phyloP scores from a whole-genome alignment of 2,329 filamentous ascomycete genomes.

The Neurospora crassa region DNA sequence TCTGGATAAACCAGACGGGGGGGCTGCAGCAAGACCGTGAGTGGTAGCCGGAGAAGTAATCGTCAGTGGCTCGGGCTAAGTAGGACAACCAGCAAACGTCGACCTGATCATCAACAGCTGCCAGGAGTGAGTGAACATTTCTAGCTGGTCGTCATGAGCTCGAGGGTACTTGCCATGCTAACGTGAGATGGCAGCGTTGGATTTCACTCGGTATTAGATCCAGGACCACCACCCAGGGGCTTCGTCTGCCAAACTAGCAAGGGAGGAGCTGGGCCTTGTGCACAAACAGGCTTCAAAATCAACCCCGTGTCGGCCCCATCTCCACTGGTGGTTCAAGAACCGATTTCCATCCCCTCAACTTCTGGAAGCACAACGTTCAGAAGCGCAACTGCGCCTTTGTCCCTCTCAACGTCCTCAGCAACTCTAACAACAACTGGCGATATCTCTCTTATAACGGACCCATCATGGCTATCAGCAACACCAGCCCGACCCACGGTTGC shows the following conservation, averaged over 20 bases:
- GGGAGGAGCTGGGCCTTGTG: conserved; percentile 3
- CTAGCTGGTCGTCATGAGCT: not conserved
- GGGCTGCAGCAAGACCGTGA: conserved; percentile 34
- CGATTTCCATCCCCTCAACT: not conserved
- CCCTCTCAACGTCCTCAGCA: not conserved
- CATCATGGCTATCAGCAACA: not conserved
- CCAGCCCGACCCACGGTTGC: not conserved
- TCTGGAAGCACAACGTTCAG: not conserved
- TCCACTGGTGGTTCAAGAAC: not conserved
- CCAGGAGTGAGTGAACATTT: conserved; percentile 31
- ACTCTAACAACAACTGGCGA: not conserved
- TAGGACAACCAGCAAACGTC: conserved; percentile 33
- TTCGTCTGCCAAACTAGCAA: conserved; percentile 20
- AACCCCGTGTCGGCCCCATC: not conserved
- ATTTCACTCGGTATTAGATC: conserved; percentile 23
- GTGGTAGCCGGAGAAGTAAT: conserved; percentile 16
- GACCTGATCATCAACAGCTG: conserved; percentile 42
- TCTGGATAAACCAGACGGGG: conserved; percentile 24
- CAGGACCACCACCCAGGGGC: conserved; percentile 24
- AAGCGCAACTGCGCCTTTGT: not conserved
- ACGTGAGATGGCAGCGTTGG: conserved; percentile 20
- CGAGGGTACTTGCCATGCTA: conserved; percentile 3
- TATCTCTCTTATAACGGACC: not conserved
- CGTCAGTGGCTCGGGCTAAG: conserved; percentile 13
- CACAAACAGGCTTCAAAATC: not conserved